Conservation (phyloP, 202 grass and related monocot genomes). For the Bolboschoenoplectus hybrid region DNA sequence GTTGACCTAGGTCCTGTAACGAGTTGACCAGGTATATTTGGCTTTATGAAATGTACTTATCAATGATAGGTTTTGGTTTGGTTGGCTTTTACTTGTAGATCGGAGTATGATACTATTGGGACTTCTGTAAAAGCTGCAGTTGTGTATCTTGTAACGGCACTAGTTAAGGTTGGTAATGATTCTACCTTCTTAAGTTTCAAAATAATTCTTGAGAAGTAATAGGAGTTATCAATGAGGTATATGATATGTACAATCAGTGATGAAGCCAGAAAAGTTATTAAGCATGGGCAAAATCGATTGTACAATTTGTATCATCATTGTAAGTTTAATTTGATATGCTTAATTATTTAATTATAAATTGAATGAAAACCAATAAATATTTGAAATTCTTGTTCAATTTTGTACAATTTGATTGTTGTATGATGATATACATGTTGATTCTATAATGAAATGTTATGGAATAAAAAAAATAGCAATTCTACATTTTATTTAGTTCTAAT, state of each 20-base stretch:
- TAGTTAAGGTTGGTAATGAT: slow-evolving; percentile 70
- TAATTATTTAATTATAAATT: too few relatives aligned
- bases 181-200: slow-evolving; percentile 24
- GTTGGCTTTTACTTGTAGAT: slow-evolving; percentile 52
- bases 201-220: slow-evolving; percentile 27
- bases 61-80: background rate
- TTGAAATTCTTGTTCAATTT: too few relatives aligned
- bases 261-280: too few relatives aligned
- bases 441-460: too few relatives aligned
- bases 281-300: too few relatives aligned
- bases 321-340: too few relatives aligned
- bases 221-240: background rate
- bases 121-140: slow-evolving; percentile 78
- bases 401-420: too few relatives aligned
- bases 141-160: slow-evolving; percentile 90
- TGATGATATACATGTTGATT: too few relatives aligned
- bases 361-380: too few relatives aligned
- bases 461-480: too few relatives aligned
- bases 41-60: background rate
- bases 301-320: too few relatives aligned
- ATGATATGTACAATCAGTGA: slow-evolving; percentile 2
- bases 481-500: too few relatives aligned
- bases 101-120: slow-evolving; percentile 93
- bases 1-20: slow-evolving; percentile 5
- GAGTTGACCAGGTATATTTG: background rate